Conservation (phyloP, 2,329 filamentous ascomycete genomes). For the Diplodia sapinea region DNA sequence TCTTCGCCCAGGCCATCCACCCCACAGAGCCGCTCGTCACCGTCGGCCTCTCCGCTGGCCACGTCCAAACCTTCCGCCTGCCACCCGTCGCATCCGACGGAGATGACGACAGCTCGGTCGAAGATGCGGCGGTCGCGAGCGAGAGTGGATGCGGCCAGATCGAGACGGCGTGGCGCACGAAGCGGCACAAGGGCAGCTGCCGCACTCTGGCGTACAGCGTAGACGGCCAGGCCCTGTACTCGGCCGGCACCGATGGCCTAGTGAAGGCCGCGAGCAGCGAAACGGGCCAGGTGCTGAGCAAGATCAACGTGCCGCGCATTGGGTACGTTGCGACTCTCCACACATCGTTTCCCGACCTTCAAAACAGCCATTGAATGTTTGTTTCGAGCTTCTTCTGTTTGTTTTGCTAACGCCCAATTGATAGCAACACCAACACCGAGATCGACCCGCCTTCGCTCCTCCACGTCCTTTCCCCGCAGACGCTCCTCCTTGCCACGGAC, state of each 20-base stretch:
- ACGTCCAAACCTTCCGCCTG: constrained; percentile 83
- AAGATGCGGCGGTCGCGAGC: constrained; percentile 55
- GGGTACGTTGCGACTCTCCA: constrained; percentile 37
- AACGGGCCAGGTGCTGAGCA: constrained; percentile 74
- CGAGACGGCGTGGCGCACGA: constrained; percentile 83
- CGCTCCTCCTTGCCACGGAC: constrained; percentile 86
- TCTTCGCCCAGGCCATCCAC: constrained; percentile 89
- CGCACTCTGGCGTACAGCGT: constrained; percentile 77
- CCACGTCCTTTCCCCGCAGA: constrained; percentile 84
- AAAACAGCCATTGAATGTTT: no score
- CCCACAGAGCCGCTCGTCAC: constrained; percentile 83
- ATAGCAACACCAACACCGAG: constrained; percentile 41
- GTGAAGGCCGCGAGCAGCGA: constrained; percentile 65
- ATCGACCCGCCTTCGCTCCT: constrained; percentile 80
- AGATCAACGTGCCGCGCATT: constrained; percentile 74
- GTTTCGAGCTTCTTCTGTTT: no score
- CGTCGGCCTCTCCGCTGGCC: constrained; percentile 82
- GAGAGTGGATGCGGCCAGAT: constrained; percentile 74
- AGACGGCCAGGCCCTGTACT: constrained; percentile 73
- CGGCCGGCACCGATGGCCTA: constrained; percentile 66
- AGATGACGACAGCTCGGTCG: constrained; percentile 54
- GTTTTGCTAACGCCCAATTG: background rate
- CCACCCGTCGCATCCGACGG: constrained; percentile 61
- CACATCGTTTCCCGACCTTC: no score
- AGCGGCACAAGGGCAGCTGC: constrained; percentile 93